Conservation (phyloP, 2,329 filamentous ascomycete species). For the Xylariales sp. region DNA sequence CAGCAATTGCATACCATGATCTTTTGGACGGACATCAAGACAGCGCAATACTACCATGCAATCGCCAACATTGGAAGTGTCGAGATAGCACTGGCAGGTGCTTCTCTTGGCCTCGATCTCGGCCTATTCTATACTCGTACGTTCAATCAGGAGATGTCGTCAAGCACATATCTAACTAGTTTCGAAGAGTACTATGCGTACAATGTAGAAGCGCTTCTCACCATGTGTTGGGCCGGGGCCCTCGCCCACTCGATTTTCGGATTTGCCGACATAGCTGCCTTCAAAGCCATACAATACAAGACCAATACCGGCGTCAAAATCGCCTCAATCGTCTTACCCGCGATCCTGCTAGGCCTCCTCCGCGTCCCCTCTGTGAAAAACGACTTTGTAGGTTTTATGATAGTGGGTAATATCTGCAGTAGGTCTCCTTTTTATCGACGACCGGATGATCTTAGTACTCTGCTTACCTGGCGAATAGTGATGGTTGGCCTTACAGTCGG, state of each 20-base stretch:
- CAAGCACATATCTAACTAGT: conserved; percentile 11
- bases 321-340: conserved; percentile 31
- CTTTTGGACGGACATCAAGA: conserved; percentile 34
- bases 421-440: neutral
- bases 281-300: conserved; percentile 22
- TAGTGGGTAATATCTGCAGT: conserved; percentile 34
- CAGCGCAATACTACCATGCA: conserved; percentile 32
- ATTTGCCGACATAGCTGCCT: conserved; percentile 19
- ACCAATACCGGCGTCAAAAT: conserved; percentile 27
- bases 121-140: conserved; percentile 44
- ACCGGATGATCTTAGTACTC: neutral
- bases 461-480: conserved; percentile 21
- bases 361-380: conserved; percentile 23
- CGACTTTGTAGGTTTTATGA: conserved; percentile 24
- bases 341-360: conserved; percentile 28
- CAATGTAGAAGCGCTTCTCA: conserved; percentile 42
- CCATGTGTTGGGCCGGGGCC: conserved; percentile 39
- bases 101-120: conserved; percentile 35
- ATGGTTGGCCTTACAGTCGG: conserved; percentile 28
- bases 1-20: conserved; percentile 38
- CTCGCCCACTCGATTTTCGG: conserved; percentile 32
- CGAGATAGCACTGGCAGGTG: conserved; percentile 37
- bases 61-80: conserved; percentile 30
- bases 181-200: conserved; percentile 43
- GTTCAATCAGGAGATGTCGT: conserved; percentile 13